Percentiles rank a stretch among this genome's conserved stretches.
Evolutionary conservation across 2,329 filamentous ascomycete genomes (phyloP).

Genomic region (Dactylonectria estremocensis): DNA sequence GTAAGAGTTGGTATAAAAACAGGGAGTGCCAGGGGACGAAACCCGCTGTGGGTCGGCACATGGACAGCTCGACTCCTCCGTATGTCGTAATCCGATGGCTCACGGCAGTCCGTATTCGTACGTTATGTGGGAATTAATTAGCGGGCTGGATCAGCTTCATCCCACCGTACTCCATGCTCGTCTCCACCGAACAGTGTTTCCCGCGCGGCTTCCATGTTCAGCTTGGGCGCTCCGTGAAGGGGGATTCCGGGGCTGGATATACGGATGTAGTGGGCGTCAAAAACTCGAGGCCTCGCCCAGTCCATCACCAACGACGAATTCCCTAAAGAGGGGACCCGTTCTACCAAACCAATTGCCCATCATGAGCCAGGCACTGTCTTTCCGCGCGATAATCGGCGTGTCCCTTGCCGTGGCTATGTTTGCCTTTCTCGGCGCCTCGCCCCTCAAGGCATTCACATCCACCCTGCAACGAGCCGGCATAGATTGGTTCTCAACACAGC

Average conservation of each 20-base stretch:
- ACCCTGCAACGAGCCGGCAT: conserved; percentile 42
- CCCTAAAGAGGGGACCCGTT: conserved; percentile 2
- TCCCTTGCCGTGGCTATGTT: conserved; percentile 43
- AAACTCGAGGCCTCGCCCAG: conserved; percentile 19
- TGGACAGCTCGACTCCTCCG: not conserved
- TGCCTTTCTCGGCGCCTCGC: conserved; percentile 42
- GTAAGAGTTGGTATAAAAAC: not conserved
- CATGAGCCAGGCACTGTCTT: conserved; percentile 42
- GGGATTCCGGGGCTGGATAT: conserved; percentile 39
- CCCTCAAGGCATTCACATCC: conserved; percentile 41
- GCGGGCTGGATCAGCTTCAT: conserved; percentile 41
- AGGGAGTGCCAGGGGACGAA: not conserved
- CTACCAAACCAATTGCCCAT: conserved; percentile 18
- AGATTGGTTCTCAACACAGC: conserved; percentile 35
- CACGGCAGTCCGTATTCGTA: not conserved
- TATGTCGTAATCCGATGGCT: too few species aligned
- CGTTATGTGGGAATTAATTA: not conserved
- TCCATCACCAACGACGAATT: conserved; percentile 6
- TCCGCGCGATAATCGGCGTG: conserved; percentile 41
- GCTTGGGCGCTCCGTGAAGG: conserved; percentile 17
- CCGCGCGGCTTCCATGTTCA: conserved; percentile 37
- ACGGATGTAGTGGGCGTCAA: conserved; percentile 43
- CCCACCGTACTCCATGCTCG: conserved; percentile 10
- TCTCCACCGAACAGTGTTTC: conserved; percentile 15
- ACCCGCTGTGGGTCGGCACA: conserved; percentile 9